These are phyloP conservation scores for Lantana camara DNA, from an alignment of 257 asterid species.

Conservation along the genomic window DNA sequence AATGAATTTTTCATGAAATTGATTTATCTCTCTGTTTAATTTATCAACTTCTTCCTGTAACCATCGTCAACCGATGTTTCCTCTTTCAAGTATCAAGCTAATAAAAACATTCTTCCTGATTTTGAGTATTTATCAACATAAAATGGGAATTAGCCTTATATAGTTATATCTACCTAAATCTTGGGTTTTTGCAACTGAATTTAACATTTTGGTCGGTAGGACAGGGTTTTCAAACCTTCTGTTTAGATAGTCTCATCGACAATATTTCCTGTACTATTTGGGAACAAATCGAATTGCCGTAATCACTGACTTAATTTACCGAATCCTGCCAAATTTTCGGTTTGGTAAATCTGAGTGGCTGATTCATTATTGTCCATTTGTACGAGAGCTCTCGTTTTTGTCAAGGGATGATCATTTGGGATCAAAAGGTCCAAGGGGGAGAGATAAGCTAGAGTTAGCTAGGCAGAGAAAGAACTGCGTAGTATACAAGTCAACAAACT, in stretches of 20 bases:
- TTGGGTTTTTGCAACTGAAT: slow-evolving; percentile 9
- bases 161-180: neutral
- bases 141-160: neutral
- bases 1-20: neutral
- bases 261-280: neutral
- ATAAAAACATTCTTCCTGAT: neutral
- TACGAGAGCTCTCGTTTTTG: too few species aligned
- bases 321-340: neutral
- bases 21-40: neutral
- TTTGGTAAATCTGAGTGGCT: too few species aligned
- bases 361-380: too few species aligned
- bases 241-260: slow-evolving; percentile 1
- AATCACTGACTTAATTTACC: neutral
- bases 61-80: too few species aligned
- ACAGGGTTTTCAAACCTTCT: neutral
- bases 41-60: neutral
- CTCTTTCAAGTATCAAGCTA: too few species aligned
- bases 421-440: too few species aligned
- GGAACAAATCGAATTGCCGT: neutral
- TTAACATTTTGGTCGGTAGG: neutral
- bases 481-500: too few species aligned
- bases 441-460: too few species aligned
- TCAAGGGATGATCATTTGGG: too few species aligned
- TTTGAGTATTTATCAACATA: neutral
- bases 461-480: too few species aligned